These are phyloP conservation scores for Ceratocystis ficicola DNA, from an alignment of 2,329 filamentous ascomycete genomes.

Conservation along the genomic window DNA sequence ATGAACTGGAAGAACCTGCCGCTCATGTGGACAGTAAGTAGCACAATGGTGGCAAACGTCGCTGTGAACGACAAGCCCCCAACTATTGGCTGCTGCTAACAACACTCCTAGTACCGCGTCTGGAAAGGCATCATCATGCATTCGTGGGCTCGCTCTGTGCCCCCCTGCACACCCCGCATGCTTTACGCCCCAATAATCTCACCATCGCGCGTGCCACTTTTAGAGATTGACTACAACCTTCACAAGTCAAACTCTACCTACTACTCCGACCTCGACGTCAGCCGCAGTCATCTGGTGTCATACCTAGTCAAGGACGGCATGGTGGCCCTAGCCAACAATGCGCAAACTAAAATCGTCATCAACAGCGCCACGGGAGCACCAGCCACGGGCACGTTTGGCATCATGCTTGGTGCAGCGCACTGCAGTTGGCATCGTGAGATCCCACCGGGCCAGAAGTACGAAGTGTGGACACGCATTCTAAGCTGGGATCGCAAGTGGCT, in stretches of 20 bases:
- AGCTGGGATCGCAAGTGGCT: slow-evolving; percentile 74
- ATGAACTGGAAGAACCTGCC: slow-evolving; percentile 64
- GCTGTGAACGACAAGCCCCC: neutral
- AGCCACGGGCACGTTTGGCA: slow-evolving; percentile 42
- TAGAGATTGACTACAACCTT: slow-evolving; percentile 77
- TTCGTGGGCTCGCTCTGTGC: slow-evolving; percentile 38
- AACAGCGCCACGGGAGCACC: slow-evolving; percentile 38
- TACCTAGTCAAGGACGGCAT: slow-evolving; percentile 52
- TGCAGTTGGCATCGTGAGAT: slow-evolving; percentile 67
- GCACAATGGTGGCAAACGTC: no score
- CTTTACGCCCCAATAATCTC: slow-evolving; percentile 64
- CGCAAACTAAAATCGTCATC: slow-evolving; percentile 38
- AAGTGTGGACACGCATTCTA: slow-evolving; percentile 60
- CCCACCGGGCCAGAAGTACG: slow-evolving; percentile 53
- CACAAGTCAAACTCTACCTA: slow-evolving; percentile 80
- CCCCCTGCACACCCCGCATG: slow-evolving; percentile 44
- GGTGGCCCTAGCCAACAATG: slow-evolving; percentile 39
- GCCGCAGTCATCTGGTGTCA: slow-evolving; percentile 67
- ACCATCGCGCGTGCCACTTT: slow-evolving; percentile 51
- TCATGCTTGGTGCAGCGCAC: slow-evolving; percentile 60
- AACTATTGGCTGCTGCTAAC: neutral
- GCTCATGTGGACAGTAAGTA: slow-evolving; percentile 60
- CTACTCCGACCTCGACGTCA: slow-evolving; percentile 74
- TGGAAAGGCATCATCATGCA: slow-evolving; percentile 46
- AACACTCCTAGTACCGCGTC: slow-evolving; percentile 40